A percentile compares a stretch with the other conserved stretches of the same genome.
phyloP scores from a whole-genome alignment of 2,329 filamentous ascomycete genomes.

The Passalora sequoiae region DNA sequence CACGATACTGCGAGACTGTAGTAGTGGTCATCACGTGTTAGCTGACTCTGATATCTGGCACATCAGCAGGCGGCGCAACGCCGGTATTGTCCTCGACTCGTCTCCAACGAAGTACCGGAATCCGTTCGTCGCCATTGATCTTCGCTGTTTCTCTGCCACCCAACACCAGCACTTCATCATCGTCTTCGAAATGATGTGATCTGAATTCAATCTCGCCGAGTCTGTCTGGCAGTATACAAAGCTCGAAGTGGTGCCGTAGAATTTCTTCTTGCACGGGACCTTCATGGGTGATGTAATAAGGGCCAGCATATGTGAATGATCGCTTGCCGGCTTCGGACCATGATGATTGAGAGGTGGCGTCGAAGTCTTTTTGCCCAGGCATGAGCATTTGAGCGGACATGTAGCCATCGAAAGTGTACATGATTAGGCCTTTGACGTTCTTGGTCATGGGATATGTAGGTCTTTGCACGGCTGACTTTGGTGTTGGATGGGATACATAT shows the following conservation, averaged over 20 bases:
- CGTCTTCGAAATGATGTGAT: constrained; percentile 32
- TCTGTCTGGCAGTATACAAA: constrained; percentile 33
- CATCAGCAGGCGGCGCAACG: neutral
- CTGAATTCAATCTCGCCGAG: constrained; percentile 32
- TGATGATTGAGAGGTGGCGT: constrained; percentile 22
- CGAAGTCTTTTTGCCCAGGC: constrained; percentile 24
- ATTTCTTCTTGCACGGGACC: constrained; percentile 30
- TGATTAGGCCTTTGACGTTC: constrained; percentile 29
- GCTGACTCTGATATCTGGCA: constrained; percentile 4
- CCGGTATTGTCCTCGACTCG: constrained; percentile 9
- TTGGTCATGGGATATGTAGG: constrained; percentile 30
- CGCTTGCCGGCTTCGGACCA: constrained; percentile 35
- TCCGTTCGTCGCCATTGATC: constrained; percentile 27
- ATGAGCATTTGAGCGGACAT: constrained; percentile 33
- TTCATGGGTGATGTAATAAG: constrained; percentile 33
- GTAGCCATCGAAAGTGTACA: constrained; percentile 33
- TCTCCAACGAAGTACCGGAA: constrained; percentile 9
- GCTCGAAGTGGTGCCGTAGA: constrained; percentile 32
- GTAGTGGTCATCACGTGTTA: too few species aligned
- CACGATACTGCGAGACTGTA: too few species aligned
- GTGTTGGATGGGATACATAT: constrained; percentile 8
- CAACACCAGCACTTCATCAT: constrained; percentile 33
- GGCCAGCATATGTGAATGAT: constrained; percentile 33
- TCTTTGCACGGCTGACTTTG: constrained; percentile 7
- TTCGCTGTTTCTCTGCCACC: constrained; percentile 32